Evolutionary conservation across 2,329 filamentous ascomycete species (phyloP), one percentile per base, ranked within the genome.

Genomic region (Zalaria obscura): DNA sequence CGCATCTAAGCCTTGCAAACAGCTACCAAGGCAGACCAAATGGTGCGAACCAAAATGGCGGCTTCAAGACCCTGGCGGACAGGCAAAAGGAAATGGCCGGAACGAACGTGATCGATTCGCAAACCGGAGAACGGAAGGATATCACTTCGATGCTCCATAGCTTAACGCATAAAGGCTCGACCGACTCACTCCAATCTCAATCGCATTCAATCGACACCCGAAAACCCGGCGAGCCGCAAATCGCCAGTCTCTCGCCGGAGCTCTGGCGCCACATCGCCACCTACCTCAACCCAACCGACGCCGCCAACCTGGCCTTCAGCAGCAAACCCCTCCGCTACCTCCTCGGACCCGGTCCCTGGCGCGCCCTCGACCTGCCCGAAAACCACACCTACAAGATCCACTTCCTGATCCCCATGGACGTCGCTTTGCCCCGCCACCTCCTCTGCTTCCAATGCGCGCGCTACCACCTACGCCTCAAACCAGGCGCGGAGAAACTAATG

Each of bases 391-490:
- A 70, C 44, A 68, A 67, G 39, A 58, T 67, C 36, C 56, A 66
- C 3, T 76, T 78, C 50, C 61, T 79, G 4, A 51, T 64, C 8
- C 53, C 57, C 3, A 61, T 77, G 51, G 73, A 78, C 45, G 52
- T 57, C 8, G 53, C 63, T 10, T 58, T 75, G 11, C 74, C 75
- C 3, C 60, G 66, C 31, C 72, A 78, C 49, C 62, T 79, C 5
- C 65, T 78, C 41, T 79, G 75, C 55, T 73, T 75, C 51, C 66
- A 68, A 4, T 79, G 75, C 52, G 65, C 58, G 9, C 61, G 57
- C 42, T 78, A 71, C 54, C 75, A 79, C 52, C 55, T 63, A 4
- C 67, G 75, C 35, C 70, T 63, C 1, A 62, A 69, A 40, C 64
- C 65, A 31, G 75, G 74, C 11, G 48, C 62, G 29, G 75, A 79